Base-by-base conservation (phyloP, 1,284 basidiomycete genomes). In the Irpex sp. region DNA sequence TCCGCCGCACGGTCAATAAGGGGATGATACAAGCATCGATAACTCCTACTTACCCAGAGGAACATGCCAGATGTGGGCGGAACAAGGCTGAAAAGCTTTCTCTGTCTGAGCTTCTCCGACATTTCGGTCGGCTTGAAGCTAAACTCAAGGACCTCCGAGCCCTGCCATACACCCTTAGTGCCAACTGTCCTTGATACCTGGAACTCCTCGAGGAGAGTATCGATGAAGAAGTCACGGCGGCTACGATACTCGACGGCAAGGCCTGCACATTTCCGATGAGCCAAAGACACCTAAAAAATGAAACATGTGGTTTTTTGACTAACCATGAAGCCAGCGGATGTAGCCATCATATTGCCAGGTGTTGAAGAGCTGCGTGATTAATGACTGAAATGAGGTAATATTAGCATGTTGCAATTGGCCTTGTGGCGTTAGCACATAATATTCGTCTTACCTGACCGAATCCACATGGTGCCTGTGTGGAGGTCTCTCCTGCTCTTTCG, bases 1-100 rank as follows among this genome's bases (percentile, higher is more conserved):
- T 28, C 28, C 28, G 6, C 28, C 12, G 21, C 47, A n/a, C 37
- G 5, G 57, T 54, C 28, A 14, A 42, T 16, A 14, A 8, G 33
- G 3, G 53, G 35, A 28, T 5, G 48, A 52, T 45, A 19, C 52
- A 63, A 47, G n/a, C 14, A 5, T 5, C 28, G 6, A 28, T 28
- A 28, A 28, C 28, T 28, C 19, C 9, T 18, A 18, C 36, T 47
- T 66, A 85, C 82, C 86, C 86, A 88, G 51, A 87, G 63, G 71
- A 88, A 87, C 86, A 89, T 88, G 7, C 86, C 87, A 28, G 83
- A 79, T 0, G 81, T 82, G 0, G 90, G 90, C 5, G 89, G 86
- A 5, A 90, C 82, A 69, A 91, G 87, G 51, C 83, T 87, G 67
- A 91, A 82, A 62, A 88, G 67, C 16, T 74, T 74, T 42, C 65